phyloP scores from a whole-genome alignment of 2,329 filamentous ascomycete genomes.

The Arthrobotrys entomopaga region DNA sequence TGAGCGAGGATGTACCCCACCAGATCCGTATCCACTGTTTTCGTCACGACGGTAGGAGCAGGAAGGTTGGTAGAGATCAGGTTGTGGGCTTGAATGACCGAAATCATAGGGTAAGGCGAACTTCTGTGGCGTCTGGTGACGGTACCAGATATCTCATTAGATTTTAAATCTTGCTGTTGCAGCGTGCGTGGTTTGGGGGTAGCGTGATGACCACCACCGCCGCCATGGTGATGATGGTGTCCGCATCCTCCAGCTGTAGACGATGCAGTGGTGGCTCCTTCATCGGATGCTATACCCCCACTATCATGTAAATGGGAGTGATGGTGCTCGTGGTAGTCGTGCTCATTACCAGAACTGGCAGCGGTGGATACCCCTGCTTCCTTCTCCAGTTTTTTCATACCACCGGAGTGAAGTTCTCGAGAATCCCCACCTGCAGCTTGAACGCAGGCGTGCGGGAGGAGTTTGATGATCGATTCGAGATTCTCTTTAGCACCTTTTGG shows the following conservation, averaged over 20 bases:
- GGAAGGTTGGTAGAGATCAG: conserved; percentile 80
- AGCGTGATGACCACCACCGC: conserved; percentile 58
- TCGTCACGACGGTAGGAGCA: conserved; percentile 67
- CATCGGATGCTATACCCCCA: conserved; percentile 41
- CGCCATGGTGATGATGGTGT: conserved; percentile 67
- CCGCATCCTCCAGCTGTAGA: conserved; percentile 42
- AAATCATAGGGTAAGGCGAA: conserved; percentile 92
- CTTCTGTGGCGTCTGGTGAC: conserved; percentile 76
- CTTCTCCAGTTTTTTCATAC: conserved; percentile 81
- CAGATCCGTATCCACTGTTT: conserved; percentile 72
- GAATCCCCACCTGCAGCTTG: conserved; percentile 88
- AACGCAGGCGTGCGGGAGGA: conserved; percentile 93
- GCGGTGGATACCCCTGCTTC: conserved; percentile 73
- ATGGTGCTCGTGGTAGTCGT: conserved; percentile 58
- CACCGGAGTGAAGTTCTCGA: conserved; percentile 79
- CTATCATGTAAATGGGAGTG: conserved; percentile 57
- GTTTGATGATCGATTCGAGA: conserved; percentile 83
- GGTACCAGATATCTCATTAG: conserved; percentile 62
- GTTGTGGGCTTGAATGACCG: conserved; percentile 80
- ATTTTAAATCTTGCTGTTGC: conserved; percentile 65
- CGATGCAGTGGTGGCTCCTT: conserved; percentile 4
- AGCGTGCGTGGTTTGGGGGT: conserved; percentile 70
- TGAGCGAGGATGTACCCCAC: conserved; percentile 83
- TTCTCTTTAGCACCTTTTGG: conserved; percentile 97
- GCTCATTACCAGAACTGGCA: conserved; percentile 5